phyloP scores from a whole-genome alignment of 208 protist species.

The Crithidia thermophila region DNA sequence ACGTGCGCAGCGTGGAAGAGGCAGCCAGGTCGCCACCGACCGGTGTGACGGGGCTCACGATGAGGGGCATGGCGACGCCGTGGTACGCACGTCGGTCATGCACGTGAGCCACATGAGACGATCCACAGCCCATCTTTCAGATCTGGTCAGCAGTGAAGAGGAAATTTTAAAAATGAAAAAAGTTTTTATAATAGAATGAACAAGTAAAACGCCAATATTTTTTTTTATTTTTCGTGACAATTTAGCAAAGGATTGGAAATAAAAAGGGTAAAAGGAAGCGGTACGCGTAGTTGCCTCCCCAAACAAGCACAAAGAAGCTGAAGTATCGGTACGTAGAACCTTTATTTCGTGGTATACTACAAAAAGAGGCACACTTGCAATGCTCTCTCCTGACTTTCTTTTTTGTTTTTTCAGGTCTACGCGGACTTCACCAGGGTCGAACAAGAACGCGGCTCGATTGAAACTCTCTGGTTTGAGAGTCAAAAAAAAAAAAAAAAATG shows the following conservation, averaged over 20 bases:
- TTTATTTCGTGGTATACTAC: too few relatives aligned
- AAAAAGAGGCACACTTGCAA: too few relatives aligned
- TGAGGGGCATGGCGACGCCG: constrained; percentile 2
- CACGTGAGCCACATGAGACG: not conserved
- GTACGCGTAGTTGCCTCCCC: not conserved
- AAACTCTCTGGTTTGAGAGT: too few relatives aligned
- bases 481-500: constrained; percentile 2
- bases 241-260: too few relatives aligned
- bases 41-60: not conserved
- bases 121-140: constrained; percentile 10
- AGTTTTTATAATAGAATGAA: not conserved
- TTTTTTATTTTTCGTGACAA: too few relatives aligned
- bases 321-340: too few relatives aligned
- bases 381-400: too few relatives aligned
- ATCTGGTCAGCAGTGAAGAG: not conserved
- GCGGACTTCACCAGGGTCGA: too few relatives aligned
- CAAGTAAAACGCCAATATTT: not conserved
- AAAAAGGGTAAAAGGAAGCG: not conserved
- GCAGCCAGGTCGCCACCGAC: not conserved
- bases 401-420: too few relatives aligned
- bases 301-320: not conserved
- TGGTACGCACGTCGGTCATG: constrained; percentile 18
- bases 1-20: not conserved
- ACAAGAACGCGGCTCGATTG: too few relatives aligned
- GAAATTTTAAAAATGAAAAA: constrained; percentile 7